Base-by-base conservation (phyloP, 148 eudicot species). In the Camellia sinensis region DNA sequence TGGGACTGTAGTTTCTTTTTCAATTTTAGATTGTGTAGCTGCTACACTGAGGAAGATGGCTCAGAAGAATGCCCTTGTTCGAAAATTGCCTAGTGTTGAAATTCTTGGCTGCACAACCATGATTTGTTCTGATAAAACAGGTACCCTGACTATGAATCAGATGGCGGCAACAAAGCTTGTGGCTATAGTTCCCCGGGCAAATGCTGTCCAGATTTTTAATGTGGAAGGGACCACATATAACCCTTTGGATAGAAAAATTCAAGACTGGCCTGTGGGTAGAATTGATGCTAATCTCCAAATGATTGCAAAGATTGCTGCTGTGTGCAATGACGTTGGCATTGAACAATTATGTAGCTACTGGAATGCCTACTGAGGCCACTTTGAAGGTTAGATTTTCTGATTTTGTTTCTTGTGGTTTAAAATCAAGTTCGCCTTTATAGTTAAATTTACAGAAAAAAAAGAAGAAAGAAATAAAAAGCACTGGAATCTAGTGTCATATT, bases 291-390 rank as follows among this genome's bases (percentile, higher is more conserved):
- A 90, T 84, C 91, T 92, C 87, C 93, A 90, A 77, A 87, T 82
- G 83, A 90, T 92, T 83, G 96, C 93, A 71, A 87, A 90, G 84
- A 84, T 92, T 78, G 90, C 91, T 46, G 92, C 93, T 73, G 41
- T 92, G 17, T 90, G 93, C 83, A 92, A 92, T 82, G 96, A 92
- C 82, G 91, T 92, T 52, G 91, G 91, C 66, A 71, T 92, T 19
- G 96, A 90, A 85, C 87, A 85, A 89, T 48, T 92, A 80, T 81
- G 87, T 90, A 22, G 86, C 93, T 14, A 86, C 54, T 87, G 96
- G 96, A 71, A 85, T 92, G 92, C 96, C 93, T 29, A 29, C 29
- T 73, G 96, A 92, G 89, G 96, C 96, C 85, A 92, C 93, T n/a
- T 80, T 92, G 73, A 92, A 92, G 96, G 96, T 90, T 67, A 84